Evolutionary conservation across 306 rosid species (phyloP), one percentile per base, ranked within the genome.

Genomic region (Quercus rubra): DNA sequence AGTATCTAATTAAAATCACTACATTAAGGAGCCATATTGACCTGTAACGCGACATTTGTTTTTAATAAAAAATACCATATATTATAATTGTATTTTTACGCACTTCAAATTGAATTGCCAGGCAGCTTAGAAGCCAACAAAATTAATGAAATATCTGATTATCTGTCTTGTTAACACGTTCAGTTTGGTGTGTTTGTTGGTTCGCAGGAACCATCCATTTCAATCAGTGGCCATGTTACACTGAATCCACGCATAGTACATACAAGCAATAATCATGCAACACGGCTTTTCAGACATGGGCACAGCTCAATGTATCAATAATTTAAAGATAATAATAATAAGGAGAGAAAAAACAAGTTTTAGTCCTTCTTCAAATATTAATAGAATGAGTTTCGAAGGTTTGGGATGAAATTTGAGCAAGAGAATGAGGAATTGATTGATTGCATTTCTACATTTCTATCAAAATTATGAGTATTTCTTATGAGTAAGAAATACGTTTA

Each of bases 201-300:
- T 58, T 10, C 66, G 2, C 5, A 21, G 28, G 66, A 59, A 20
- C 55, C 55, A 6, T 51, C 13, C 12, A 3, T 58, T 30, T 31
- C 55, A 67, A 67, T 20, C 56, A 19, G 68, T 55, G 67, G 68
- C 15, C 80, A 6, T 68, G 68, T 77, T 55, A 67, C 74, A 25
- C 28, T 20, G 19, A 68, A 77, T 31, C 80, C 74, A 77, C 20
- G 33, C 67, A 20, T 20, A 28, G 68, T 54, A 55, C 67, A 31
- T 30, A 28, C 5, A 69, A 21, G 71, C 19, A 31, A 20, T 21
- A 6, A 30, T 63, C 46, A 4, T 28, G 8, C 4, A 20, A 3
- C 30, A 58, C 23, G 11, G 64, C 28, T 58, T 23, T 18, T 58
- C 27, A 59, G 67, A 11, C 17, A 59, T 11, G 4, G 13, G 19